Evolutionary conservation across 768 basidiomycete genomes (phyloP).

Genomic region (Tylopilus sp.): DNA sequence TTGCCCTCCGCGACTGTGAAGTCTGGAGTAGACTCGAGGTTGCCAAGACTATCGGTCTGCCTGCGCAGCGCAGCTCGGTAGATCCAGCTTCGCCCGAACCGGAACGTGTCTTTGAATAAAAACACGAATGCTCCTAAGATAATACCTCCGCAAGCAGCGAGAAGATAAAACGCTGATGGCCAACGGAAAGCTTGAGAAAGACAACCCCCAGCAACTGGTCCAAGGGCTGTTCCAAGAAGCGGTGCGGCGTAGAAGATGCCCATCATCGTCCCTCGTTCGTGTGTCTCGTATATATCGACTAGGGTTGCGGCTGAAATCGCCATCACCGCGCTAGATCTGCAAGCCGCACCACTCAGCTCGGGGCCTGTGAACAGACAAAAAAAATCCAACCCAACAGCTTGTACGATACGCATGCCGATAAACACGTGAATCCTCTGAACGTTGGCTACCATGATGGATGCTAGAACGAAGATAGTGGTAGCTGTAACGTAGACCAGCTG

Average conservation of each 20-base stretch:
- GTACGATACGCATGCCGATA: slow-evolving; percentile 67
- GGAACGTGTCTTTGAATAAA: slow-evolving; percentile 80
- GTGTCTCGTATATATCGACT: slow-evolving; percentile 74
- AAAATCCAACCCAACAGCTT: slow-evolving; percentile 55
- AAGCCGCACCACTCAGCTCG: slow-evolving; percentile 1
- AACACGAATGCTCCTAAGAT: slow-evolving; percentile 56
- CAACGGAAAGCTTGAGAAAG: slow-evolving; percentile 68
- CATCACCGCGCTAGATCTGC: slow-evolving; percentile 62
- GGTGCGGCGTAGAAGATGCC: slow-evolving; percentile 81
- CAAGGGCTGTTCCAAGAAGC: slow-evolving; percentile 69
- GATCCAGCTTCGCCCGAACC: slow-evolving; percentile 73
- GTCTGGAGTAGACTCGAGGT: slow-evolving; percentile 21
- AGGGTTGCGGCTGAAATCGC: slow-evolving; percentile 74
- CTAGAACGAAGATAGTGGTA: slow-evolving; percentile 50
- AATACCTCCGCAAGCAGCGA: slow-evolving; percentile 57
- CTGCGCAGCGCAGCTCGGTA: slow-evolving; percentile 67
- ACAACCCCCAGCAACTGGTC: slow-evolving; percentile 68
- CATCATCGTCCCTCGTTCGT: slow-evolving; percentile 75
- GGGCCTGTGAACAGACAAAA: not conserved
- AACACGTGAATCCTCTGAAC: slow-evolving; percentile 51
- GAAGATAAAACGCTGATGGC: slow-evolving; percentile 84
- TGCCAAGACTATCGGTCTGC: slow-evolving; percentile 30
- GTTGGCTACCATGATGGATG: slow-evolving; percentile 53
- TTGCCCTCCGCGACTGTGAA: slow-evolving; percentile 14
- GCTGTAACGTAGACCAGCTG: slow-evolving; percentile 56